Base-by-base conservation (phyloP, 1,284 basidiomycete genomes). In the Ceratobasidium papillatum region DNA sequence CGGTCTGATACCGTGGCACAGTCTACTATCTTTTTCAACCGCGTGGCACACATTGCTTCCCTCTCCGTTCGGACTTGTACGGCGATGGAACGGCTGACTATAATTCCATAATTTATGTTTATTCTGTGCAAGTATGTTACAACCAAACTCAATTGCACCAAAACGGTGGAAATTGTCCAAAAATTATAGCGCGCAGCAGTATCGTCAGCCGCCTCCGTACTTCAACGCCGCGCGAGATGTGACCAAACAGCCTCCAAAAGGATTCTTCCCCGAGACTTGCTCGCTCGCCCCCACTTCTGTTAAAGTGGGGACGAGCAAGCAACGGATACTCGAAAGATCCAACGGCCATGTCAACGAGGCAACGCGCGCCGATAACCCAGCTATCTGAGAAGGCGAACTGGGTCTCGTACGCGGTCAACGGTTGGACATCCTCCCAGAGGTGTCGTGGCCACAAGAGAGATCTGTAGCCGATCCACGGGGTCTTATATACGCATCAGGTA, bases 351-450 rank as follows among this genome's bases (percentile, higher is more conserved):
- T 34, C 63, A 30, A 49, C 47, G 47, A 45, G 63, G 63, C 43
- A 36, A 52, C 30, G 63, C 63, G 61, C 41, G n/a, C n/a, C n/a
- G 61, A 62, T 62, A 62, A 47, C 61, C 61, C 41, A 32, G 38
- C n/a, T 22, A 59, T 19, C 19, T 1, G 19, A 5, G 19, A 25
- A 36, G 61, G 61, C 38, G 25, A 62, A 62, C 38, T 38, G 36
- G 61, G 27, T 25, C 61, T 62, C 61, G 36, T 62, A 62, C 61
- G 61, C 61, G 38, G 43, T 62, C 22, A 62, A 62, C 61, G 43
- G 27, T 47, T 38, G 61, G 61, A 19, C 61, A 62, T 45, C 61
- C 43, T 62, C 38, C 11, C 43, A 27, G 61, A 45, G 43, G 61
- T 62, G 19, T 59, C 56, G 56, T 59, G 56, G 56, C 41, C 12